These are phyloP conservation scores for Xanthoconium stramineum DNA, from an alignment of 768 basidiomycete species.

Conservation along the genomic window DNA sequence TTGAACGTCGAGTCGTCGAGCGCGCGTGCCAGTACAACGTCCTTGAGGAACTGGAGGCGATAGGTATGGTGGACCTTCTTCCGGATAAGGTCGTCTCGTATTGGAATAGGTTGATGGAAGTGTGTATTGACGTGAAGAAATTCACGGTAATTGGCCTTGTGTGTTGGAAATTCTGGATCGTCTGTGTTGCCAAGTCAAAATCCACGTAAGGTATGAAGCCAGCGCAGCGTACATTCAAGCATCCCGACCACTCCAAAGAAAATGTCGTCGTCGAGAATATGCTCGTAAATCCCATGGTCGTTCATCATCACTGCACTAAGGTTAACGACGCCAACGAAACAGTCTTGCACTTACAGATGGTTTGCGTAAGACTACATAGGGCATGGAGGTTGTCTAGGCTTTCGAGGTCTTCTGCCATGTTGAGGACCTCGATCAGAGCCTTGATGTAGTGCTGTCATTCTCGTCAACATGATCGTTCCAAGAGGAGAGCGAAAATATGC, in stretches of 20 bases:
- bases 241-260: conserved; percentile 94
- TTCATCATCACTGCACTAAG: conserved; percentile 77
- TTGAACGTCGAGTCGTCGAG: conserved; percentile 97
- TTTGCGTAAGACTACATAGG: conserved; percentile 89
- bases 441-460: conserved; percentile 77
- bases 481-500: not conserved
- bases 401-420: conserved; percentile 91
- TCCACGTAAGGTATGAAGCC: conserved; percentile 1
- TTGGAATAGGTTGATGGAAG: conserved; percentile 86
- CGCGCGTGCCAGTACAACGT: conserved; percentile 92
- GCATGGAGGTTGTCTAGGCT: conserved; percentile 87
- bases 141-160: conserved; percentile 96
- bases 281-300: conserved; percentile 92
- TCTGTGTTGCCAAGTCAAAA: conserved; percentile 46
- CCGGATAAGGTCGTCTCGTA: conserved; percentile 71
- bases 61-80: conserved; percentile 96
- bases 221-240: conserved; percentile 80
- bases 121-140: conserved; percentile 81
- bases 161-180: conserved; percentile 94
- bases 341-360: conserved; percentile 64
- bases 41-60: conserved; percentile 95
- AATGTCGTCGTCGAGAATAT: conserved; percentile 88
- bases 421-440: conserved; percentile 77
- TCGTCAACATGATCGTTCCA: conserved; percentile 1
- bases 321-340: not conserved